A percentile compares a stretch with the other conserved stretches of the same genome.
phyloP scores from a whole-genome alignment of 176 grass and related monocot species.

The Poa pratensis region DNA sequence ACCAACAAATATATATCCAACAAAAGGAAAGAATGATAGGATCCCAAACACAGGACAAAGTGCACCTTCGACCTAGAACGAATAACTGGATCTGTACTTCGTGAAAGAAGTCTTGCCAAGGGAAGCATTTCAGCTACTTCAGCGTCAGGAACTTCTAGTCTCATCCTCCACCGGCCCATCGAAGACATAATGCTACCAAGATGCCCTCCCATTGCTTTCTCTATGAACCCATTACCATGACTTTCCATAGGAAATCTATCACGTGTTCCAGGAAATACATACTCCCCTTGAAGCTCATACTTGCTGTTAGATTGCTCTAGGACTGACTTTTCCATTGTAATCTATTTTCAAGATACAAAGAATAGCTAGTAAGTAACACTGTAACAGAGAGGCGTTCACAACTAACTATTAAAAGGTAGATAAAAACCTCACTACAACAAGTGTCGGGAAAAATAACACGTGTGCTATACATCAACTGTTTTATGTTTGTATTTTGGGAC shows the following conservation, averaged over 20 bases:
- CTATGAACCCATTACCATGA: constrained; percentile 71
- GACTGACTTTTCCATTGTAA: constrained; percentile 95
- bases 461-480: constrained; percentile 2
- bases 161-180: constrained; percentile 95
- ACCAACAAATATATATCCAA: constrained; percentile 28
- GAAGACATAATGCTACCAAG: constrained; percentile 94
- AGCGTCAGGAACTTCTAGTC: constrained; percentile 91
- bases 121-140: constrained; percentile 99
- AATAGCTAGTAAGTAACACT: constrained; percentile 22
- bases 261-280: constrained; percentile 88
- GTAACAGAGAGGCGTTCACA: background rate
- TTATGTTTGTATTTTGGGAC: constrained; percentile 17
- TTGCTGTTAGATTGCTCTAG: constrained; percentile 90
- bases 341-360: constrained; percentile 61
- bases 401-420: constrained; percentile 21
- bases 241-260: constrained; percentile 76
- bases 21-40: constrained; percentile 28
- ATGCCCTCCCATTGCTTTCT: constrained; percentile 95
- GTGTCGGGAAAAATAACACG: constrained; percentile 36
- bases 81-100: constrained; percentile 96
- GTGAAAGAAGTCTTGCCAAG: constrained; percentile 91
- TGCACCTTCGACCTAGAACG: constrained; percentile 87
- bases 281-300: constrained; percentile 98
- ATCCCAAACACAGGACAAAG: constrained; percentile 29
- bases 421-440: constrained; percentile 33